phyloP scores from a whole-genome alignment of 2,329 filamentous ascomycete species.

The Tothia fuscella region DNA sequence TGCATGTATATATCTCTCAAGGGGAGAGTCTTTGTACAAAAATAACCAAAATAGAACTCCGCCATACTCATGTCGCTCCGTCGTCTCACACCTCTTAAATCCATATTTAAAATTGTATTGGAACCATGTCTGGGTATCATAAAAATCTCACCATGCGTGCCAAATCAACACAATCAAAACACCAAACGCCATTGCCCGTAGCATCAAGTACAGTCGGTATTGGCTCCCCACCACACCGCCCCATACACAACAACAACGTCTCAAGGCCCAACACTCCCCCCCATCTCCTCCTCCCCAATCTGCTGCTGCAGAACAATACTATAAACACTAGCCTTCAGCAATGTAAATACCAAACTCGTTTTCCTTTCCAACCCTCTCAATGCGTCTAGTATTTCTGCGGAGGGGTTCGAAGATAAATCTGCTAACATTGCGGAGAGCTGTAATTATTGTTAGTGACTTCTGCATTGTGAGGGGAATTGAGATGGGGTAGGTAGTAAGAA shows the following conservation, averaged over 20 bases:
- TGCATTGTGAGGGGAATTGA: not conserved
- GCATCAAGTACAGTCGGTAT: too few relatives aligned
- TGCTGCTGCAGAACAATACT: conserved; percentile 98
- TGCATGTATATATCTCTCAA: not conserved
- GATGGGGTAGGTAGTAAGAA: not conserved
- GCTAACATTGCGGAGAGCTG: conserved; percentile 49
- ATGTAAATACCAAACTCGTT: conserved; percentile 85
- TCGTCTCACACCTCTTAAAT: too few relatives aligned
- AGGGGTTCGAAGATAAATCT: conserved; percentile 50
- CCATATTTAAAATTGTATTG: too few relatives aligned
- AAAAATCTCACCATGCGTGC: too few relatives aligned
- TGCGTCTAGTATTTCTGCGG: conserved; percentile 70
- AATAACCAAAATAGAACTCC: too few relatives aligned
- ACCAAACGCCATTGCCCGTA: not conserved
- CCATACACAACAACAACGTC: not conserved
- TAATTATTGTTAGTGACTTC: not conserved
- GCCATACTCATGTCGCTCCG: too few relatives aligned
- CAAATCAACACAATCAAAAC: not conserved
- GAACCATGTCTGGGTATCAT: conserved; percentile 7
- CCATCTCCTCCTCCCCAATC: conserved; percentile 57
- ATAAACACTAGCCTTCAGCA: conserved; percentile 96
- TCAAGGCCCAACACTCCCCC: not conserved
- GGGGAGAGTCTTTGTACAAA: not conserved
- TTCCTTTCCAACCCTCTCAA: conserved; percentile 84
- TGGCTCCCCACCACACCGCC: too few relatives aligned